phyloP scores from a whole-genome alignment of 1,284 basidiomycete genomes.

The Fomitopsis betulina region DNA sequence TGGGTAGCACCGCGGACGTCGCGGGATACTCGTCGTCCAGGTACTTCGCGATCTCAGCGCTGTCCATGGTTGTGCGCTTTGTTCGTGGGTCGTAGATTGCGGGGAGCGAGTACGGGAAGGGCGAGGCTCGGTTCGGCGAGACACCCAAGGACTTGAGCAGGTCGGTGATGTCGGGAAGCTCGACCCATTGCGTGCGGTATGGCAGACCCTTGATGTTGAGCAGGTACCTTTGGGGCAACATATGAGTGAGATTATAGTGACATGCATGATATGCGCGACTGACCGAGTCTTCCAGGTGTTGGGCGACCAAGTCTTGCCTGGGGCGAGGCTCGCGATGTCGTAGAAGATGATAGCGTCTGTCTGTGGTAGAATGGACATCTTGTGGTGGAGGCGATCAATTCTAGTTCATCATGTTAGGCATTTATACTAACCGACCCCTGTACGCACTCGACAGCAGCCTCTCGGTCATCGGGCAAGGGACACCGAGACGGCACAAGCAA shows the following conservation, averaged over 20 bases:
- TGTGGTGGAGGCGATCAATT: no score
- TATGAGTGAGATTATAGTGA: background rate
- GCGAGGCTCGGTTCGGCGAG: no score
- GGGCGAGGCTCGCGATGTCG: constrained; percentile 28
- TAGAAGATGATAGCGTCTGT: no score
- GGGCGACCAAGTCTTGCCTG: constrained; percentile 33
- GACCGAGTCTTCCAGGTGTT: constrained; percentile 26
- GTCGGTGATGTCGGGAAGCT: constrained; percentile 26
- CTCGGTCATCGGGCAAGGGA: no score
- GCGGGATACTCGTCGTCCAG: constrained; percentile 27
- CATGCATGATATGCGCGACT: constrained; percentile 14
- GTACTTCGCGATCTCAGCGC: constrained; percentile 24
- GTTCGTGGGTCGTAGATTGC: constrained; percentile 24
- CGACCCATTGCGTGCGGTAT: constrained; percentile 26
- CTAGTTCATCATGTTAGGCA: no score
- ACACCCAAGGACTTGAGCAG: background rate
- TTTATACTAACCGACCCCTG: no score
- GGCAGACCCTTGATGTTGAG: constrained; percentile 25
- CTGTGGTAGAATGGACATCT: no score
- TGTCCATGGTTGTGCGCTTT: constrained; percentile 24
- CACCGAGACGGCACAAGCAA: no score
- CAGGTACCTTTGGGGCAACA: constrained; percentile 15
- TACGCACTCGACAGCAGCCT: no score
- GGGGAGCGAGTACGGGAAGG: constrained; percentile 18
- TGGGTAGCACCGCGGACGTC: constrained; percentile 15